Conservation (phyloP, 208 protist genomes). For the Vickermania ingenoplastis region DNA sequence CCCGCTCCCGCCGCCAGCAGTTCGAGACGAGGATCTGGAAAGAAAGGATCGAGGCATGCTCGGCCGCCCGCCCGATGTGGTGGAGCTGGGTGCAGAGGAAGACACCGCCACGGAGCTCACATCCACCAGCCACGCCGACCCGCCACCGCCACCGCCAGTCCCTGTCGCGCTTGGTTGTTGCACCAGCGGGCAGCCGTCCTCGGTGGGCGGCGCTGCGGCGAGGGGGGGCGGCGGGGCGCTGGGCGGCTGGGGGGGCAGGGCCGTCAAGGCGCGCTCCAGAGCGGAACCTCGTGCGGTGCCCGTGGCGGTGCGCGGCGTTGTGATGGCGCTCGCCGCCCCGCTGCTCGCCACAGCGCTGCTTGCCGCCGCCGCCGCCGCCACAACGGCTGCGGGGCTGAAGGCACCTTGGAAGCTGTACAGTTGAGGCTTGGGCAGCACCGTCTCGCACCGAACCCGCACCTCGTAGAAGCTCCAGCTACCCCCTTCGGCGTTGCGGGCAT, state of each 20-base stretch:
- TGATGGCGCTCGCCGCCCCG: too few species aligned
- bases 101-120: background rate
- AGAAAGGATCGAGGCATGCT: background rate
- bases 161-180: too few species aligned
- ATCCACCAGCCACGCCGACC: background rate
- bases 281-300: too few species aligned
- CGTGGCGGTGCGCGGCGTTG: too few species aligned
- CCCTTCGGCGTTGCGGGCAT: conserved; percentile 52
- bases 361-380: too few species aligned
- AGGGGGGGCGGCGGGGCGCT: background rate
- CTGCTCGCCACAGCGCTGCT: too few species aligned
- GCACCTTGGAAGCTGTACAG: conserved; percentile 13
- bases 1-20: background rate
- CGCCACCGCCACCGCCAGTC: background rate
- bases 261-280: too few species aligned
- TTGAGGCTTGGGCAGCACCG: conserved; percentile 40
- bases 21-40: background rate
- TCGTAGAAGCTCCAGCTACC: conserved; percentile 66
- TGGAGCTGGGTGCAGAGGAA: background rate
- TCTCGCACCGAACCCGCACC: conserved; percentile 50
- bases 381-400: too few species aligned
- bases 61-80: background rate
- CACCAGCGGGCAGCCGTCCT: background rate
- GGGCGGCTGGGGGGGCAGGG: background rate
- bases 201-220: background rate